Evolutionary conservation across 2,329 filamentous ascomycete genomes (phyloP).

Genomic region (Diaporthe destruens): DNA sequence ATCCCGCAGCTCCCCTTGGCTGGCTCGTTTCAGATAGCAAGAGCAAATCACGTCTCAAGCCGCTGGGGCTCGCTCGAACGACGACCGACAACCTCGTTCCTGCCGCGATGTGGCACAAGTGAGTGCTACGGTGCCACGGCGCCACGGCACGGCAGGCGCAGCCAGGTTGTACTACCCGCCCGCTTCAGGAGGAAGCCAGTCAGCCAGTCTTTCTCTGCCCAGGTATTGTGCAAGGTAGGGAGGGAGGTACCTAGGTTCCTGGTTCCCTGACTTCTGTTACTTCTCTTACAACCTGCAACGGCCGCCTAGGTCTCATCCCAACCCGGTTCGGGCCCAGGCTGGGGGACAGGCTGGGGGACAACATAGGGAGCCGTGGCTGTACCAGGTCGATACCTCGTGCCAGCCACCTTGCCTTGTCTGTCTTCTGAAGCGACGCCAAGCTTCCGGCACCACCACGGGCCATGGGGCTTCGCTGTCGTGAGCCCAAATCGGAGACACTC

Average conservation of each 20-base stretch:
- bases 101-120: not conserved
- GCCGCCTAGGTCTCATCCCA: conserved; percentile 17
- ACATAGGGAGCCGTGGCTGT: not conserved
- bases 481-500: conserved; percentile 37
- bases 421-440: conserved; percentile 39
- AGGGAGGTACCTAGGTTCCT: not conserved
- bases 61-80: not conserved
- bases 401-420: conserved; percentile 16
- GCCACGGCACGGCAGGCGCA: not conserved
- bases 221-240: no score
- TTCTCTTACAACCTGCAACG: conserved; percentile 38
- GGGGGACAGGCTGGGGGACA: not conserved
- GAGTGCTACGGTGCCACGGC: not conserved
- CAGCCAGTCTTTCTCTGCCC: not conserved
- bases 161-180: not conserved
- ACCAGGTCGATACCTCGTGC: conserved; percentile 8
- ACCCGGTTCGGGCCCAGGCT: not conserved
- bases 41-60: conserved; percentile 36
- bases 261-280: conserved; percentile 15
- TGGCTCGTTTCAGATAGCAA: conserved; percentile 37
- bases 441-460: conserved; percentile 24
- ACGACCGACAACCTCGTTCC: conserved; percentile 4
- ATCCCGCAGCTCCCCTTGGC: conserved; percentile 37
- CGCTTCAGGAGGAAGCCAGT: not conserved
- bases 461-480: conserved; percentile 25